These are phyloP conservation scores for Hydnum rufescens DNA, from an alignment of 768 basidiomycete genomes.

Conservation along the genomic window DNA sequence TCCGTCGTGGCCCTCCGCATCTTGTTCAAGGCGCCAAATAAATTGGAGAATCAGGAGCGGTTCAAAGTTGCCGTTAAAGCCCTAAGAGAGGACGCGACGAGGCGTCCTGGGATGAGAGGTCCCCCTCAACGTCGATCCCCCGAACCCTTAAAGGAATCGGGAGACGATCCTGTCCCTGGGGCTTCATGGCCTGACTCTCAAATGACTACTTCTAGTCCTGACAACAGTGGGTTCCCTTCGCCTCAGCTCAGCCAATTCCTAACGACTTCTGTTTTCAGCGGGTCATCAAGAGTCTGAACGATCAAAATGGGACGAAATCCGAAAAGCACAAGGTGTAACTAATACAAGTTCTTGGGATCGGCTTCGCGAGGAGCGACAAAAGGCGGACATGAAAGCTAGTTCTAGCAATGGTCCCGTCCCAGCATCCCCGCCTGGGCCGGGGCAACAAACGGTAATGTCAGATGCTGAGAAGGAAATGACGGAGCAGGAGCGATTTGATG, in stretches of 20 bases:
- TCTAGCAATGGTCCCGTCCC: background rate
- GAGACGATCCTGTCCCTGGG: no score
- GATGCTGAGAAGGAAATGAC: background rate
- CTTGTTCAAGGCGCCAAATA: background rate
- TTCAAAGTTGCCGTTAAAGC: background rate
- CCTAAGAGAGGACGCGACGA: background rate
- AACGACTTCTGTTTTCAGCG: background rate
- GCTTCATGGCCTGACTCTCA: no score
- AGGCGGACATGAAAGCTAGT: background rate
- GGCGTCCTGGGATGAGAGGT: background rate
- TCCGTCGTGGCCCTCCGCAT: background rate
- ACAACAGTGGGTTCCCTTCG: no score
- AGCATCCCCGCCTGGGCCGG: background rate
- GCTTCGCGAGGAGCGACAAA: background rate
- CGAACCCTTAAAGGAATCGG: no score
- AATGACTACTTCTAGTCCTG: no score
- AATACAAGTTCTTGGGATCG: background rate
- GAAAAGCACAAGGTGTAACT: background rate
- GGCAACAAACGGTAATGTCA: background rate
- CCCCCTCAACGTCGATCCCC: background rate
- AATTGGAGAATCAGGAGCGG: background rate
- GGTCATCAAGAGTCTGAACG: background rate
- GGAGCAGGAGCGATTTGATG: background rate
- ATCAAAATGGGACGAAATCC: background rate
- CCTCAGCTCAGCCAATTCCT: no score